Evolutionary conservation across 2,329 filamentous ascomycete species (phyloP).

Genomic region (Parastagonospora nodorum): DNA sequence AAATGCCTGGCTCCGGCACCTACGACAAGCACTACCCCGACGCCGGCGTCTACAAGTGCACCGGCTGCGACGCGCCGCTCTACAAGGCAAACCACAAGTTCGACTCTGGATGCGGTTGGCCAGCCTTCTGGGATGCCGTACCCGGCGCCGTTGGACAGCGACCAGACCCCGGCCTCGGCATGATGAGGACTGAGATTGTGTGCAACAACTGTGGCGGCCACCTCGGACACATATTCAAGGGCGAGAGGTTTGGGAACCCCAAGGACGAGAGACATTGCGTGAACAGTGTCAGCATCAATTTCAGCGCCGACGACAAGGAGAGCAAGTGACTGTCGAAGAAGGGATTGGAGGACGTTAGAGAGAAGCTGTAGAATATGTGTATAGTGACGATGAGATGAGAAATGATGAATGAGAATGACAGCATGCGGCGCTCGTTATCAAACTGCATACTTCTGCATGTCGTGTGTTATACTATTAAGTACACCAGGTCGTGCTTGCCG

Average conservation of each 20-base stretch:
- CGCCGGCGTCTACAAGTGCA: constrained; percentile 82
- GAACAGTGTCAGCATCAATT: constrained; percentile 89
- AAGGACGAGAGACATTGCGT: constrained; percentile 98
- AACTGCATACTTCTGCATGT: neutral
- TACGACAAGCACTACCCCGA: constrained; percentile 85
- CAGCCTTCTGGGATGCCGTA: constrained; percentile 94
- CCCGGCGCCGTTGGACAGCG: constrained; percentile 87
- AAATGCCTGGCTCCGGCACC: constrained; percentile 76
- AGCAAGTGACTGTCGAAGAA: constrained; percentile 20
- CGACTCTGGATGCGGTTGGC: constrained; percentile 95
- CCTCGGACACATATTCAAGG: constrained; percentile 89
- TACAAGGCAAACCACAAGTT: constrained; percentile 97
- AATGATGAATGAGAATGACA: neutral
- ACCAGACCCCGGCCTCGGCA: constrained; percentile 76
- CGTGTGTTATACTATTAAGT: too few species aligned
- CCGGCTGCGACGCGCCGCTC: constrained; percentile 82
- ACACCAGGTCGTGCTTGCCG: too few species aligned
- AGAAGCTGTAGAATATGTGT: constrained; percentile 12
- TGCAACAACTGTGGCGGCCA: constrained; percentile 95
- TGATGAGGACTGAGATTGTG: constrained; percentile 89
- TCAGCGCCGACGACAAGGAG: constrained; percentile 72
- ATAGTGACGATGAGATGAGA: constrained; percentile 13
- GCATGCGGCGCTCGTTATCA: neutral
- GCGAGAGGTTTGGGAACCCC: constrained; percentile 80
- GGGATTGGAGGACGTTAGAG: neutral